Percentiles rank a stretch among this genome's conserved stretches.
Conservation (phyloP, 805 yeast species). For the Cyberlindnera meyerae region DNA sequence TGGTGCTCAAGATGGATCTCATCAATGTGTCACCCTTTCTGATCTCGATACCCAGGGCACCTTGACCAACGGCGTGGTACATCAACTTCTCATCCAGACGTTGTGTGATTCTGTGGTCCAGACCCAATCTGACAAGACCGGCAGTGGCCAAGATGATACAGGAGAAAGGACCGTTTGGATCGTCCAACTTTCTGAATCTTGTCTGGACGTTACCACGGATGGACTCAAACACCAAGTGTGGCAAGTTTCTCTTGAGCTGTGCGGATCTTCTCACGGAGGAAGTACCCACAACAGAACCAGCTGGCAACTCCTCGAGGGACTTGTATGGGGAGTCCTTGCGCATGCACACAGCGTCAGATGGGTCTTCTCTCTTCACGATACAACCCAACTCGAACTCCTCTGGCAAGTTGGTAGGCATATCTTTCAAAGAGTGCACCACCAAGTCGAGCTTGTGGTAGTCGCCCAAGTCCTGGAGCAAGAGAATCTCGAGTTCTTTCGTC, state of each 20-base stretch:
- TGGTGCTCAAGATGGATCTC: constrained; percentile 51
- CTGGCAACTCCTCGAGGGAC: constrained; percentile 69
- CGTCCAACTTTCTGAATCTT: constrained; percentile 76
- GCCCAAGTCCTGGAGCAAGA: constrained; percentile 60
- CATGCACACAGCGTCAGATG: constrained; percentile 89
- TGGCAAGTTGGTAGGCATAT: constrained; percentile 86
- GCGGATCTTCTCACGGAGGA: constrained; percentile 93
- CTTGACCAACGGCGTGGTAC: constrained; percentile 99
- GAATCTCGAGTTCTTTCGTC: constrained; percentile 90
- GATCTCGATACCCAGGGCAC: constrained; percentile 92
- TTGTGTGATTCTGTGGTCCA: constrained; percentile 71
- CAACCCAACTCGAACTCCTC: constrained; percentile 88
- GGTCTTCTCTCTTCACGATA: constrained; percentile 81
- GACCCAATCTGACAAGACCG: constrained; percentile 71
- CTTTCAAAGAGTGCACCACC: constrained; percentile 91
- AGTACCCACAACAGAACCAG: constrained; percentile 86
- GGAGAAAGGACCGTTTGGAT: constrained; percentile 51
- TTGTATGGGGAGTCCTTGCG: constrained; percentile 57
- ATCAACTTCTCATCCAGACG: constrained; percentile 69
- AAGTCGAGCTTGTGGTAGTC: constrained; percentile 68
- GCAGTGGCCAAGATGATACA: constrained; percentile 92
- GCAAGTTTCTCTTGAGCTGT: constrained; percentile 74
- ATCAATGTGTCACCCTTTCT: constrained; percentile 61
- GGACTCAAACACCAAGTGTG: constrained; percentile 71
- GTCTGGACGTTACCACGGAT: constrained; percentile 86